Evolutionary conservation across 2,329 filamentous ascomycete species (phyloP).

Genomic region (Alternaria triticimaculans): DNA sequence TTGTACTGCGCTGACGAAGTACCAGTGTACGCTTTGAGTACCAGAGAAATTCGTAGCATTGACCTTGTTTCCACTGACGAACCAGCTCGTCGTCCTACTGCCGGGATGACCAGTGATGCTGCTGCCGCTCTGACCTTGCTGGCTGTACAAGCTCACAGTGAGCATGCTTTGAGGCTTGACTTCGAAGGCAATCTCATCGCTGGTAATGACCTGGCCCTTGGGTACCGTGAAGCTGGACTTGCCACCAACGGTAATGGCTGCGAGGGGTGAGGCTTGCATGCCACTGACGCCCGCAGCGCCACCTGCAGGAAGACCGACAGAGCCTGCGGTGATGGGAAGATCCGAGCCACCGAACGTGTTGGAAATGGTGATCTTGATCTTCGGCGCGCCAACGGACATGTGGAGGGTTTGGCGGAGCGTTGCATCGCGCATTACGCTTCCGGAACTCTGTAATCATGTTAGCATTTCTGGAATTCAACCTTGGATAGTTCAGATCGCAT

Average conservation of each 20-base stretch:
- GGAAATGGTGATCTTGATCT: slow-evolving; percentile 69
- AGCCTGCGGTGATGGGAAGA: slow-evolving; percentile 65
- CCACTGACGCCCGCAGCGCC: slow-evolving; percentile 60
- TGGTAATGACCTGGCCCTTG: slow-evolving; percentile 62
- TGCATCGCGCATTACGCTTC: slow-evolving; percentile 64
- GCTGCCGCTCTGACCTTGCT: slow-evolving; percentile 62
- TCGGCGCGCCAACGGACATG: slow-evolving; percentile 62
- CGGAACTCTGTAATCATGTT: slow-evolving; percentile 54
- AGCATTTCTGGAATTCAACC: slow-evolving; percentile 4
- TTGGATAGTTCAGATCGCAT: slow-evolving; percentile 1
- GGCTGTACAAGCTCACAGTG: slow-evolving; percentile 65
- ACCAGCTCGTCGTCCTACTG: slow-evolving; percentile 67
- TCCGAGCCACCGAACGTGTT: slow-evolving; percentile 69
- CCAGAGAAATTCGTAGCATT: slow-evolving; percentile 48
- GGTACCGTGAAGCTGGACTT: slow-evolving; percentile 59
- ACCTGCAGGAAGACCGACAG: slow-evolving; percentile 62
- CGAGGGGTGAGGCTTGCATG: slow-evolving; percentile 66
- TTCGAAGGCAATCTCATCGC: slow-evolving; percentile 65
- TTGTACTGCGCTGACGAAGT: slow-evolving; percentile 65
- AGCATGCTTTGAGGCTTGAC: slow-evolving; percentile 60
- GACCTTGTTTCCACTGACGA: slow-evolving; percentile 11
- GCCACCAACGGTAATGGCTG: slow-evolving; percentile 64
- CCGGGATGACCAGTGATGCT: slow-evolving; percentile 70
- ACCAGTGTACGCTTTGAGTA: slow-evolving; percentile 37
- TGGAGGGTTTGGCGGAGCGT: slow-evolving; percentile 72